These are phyloP conservation scores for Ogataea naganishii DNA, from an alignment of 805 yeast genomes.

Conservation along the genomic window DNA sequence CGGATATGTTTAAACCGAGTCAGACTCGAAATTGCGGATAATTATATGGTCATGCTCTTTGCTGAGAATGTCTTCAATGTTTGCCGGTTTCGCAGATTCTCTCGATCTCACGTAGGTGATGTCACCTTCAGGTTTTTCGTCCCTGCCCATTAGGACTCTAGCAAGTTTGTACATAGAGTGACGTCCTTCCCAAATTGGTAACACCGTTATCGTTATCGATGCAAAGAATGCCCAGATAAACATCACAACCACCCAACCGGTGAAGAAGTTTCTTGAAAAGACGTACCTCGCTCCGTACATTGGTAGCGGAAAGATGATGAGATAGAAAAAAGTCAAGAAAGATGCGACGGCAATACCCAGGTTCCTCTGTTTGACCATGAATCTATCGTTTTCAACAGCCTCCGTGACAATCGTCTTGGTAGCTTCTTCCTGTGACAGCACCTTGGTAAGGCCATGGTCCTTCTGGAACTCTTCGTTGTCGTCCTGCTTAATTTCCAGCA, in stretches of 20 bases:
- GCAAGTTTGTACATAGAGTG: conserved; percentile 8
- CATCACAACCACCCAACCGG: conserved; percentile 29
- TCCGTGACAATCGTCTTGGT: conserved; percentile 18
- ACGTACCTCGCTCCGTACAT: conserved; percentile 31
- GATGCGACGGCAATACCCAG: conserved; percentile 17
- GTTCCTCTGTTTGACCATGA: conserved; percentile 18
- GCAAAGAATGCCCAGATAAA: conserved; percentile 32
- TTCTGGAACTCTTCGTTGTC: conserved; percentile 28
- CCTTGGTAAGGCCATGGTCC: conserved; percentile 20
- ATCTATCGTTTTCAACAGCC: conserved; percentile 13
- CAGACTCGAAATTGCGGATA: no score
- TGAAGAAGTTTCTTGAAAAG: conserved; percentile 27
- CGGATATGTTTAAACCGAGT: no score
- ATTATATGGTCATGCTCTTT: no score
- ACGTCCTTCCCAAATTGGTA: conserved; percentile 42
- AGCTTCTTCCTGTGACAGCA: conserved; percentile 19
- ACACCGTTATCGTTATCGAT: conserved; percentile 30
- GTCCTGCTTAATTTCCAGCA: conserved; percentile 34
- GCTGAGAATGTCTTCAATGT: conserved; percentile 1
- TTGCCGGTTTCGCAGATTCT: conserved; percentile 2
- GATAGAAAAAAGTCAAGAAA: conserved; percentile 21
- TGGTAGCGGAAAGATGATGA: conserved; percentile 28
- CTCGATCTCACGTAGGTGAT: conserved; percentile 5
- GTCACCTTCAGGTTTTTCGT: conserved; percentile 3
- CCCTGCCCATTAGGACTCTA: conserved; percentile 11